Evolutionary conservation across 2,329 filamentous ascomycete species (phyloP).

Genomic region (Aspergillus versicolor): DNA sequence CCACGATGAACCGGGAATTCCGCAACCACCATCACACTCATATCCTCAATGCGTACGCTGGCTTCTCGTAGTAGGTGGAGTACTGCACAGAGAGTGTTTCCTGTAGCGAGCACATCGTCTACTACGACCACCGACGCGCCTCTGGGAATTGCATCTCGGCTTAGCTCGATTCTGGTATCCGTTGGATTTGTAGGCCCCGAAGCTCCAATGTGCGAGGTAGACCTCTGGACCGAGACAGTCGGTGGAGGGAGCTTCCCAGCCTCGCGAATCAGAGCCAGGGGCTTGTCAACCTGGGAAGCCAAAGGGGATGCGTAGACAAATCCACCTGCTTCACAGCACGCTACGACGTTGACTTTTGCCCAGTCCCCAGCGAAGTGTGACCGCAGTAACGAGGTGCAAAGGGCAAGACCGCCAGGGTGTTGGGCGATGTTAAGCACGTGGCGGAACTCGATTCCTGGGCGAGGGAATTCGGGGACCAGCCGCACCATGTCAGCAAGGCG

Average conservation of each 20-base stretch:
- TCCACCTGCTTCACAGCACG: constrained; percentile 58
- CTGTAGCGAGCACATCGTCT: constrained; percentile 61
- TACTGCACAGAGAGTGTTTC: constrained; percentile 55
- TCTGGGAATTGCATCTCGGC: constrained; percentile 39
- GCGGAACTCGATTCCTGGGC: constrained; percentile 54
- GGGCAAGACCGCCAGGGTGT: constrained; percentile 49
- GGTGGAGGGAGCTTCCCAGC: constrained; percentile 61
- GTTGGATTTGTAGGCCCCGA: constrained; percentile 19
- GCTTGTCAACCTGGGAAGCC: constrained; percentile 41
- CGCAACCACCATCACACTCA: constrained; percentile 55
- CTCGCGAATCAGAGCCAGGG: constrained; percentile 54
- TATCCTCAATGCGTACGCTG: constrained; percentile 41
- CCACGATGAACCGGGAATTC: constrained; percentile 60
- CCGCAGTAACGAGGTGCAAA: constrained; percentile 54
- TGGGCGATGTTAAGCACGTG: constrained; percentile 59
- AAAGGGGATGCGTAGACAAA: constrained; percentile 57
- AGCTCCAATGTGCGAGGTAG: constrained; percentile 56
- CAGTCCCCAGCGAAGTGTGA: constrained; percentile 49
- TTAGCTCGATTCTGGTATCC: constrained; percentile 52
- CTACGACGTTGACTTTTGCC: constrained; percentile 48
- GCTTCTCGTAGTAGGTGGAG: constrained; percentile 49
- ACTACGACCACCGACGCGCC: constrained; percentile 54
- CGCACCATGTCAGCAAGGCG: constrained; percentile 47
- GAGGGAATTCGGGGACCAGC: constrained; percentile 52
- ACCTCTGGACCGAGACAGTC: constrained; percentile 49